phyloP scores from a whole-genome alignment of 257 asterid species.

The Solanum medicagineum region DNA sequence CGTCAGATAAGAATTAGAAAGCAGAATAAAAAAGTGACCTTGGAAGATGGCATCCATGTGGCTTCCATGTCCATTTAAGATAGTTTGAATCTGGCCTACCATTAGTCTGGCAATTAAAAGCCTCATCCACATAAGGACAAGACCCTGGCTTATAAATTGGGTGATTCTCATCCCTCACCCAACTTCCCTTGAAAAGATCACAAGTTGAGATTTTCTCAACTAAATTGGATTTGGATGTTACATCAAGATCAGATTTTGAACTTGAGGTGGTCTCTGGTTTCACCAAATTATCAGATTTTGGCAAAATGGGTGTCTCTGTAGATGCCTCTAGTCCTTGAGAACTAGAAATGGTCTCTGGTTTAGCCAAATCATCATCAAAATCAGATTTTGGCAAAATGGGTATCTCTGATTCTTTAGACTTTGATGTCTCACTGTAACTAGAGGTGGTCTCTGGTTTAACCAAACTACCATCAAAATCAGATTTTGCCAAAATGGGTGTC shows the following conservation, averaged over 20 bases:
- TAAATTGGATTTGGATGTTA: neutral
- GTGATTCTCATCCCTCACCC: conserved; percentile 76
- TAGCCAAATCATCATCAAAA: conserved; percentile 1
- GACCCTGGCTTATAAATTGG: conserved; percentile 65
- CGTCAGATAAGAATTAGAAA: too few relatives aligned
- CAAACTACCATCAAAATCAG: conserved; percentile 1
- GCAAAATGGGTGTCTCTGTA: too few relatives aligned
- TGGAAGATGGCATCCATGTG: conserved; percentile 80
- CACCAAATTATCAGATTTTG: neutral
- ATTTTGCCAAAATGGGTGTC: neutral
- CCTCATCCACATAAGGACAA: conserved; percentile 92
- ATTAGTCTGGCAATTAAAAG: conserved; percentile 68
- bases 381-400: neutral
- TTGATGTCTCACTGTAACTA: neutral
- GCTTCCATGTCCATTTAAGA: conserved; percentile 86
- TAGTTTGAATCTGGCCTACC: conserved; percentile 83
- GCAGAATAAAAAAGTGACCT: conserved; percentile 17
- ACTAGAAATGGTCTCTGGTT: neutral
- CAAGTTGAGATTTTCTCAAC: conserved; percentile 13
- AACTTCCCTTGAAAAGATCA: conserved; percentile 57
- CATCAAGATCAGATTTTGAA: neutral
- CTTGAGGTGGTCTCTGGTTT: neutral
- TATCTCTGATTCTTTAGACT: neutral
- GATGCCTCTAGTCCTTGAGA: neutral
- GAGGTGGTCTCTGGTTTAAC: neutral